phyloP scores from a whole-genome alignment of 2,329 filamentous ascomycete genomes.

The Gnomoniopsis smithogilvyi region DNA sequence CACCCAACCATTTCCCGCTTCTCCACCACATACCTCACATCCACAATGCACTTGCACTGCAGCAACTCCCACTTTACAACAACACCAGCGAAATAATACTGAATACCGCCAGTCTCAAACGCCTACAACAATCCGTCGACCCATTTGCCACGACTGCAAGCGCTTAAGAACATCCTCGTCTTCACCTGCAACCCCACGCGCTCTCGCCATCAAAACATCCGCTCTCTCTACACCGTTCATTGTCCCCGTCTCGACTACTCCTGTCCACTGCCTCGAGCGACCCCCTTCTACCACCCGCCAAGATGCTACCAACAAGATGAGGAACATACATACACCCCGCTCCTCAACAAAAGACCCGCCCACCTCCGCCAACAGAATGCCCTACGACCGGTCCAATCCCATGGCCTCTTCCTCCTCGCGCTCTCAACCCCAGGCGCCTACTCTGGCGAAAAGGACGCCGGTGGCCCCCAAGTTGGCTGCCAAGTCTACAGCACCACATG shows the following conservation, averaged over 20 bases:
- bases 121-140: background rate
- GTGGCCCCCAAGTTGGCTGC: conserved; percentile 51
- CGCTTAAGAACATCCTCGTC: too few relatives aligned
- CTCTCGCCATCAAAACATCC: too few relatives aligned
- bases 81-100: background rate
- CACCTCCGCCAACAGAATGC: conserved; percentile 14
- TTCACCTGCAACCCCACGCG: background rate
- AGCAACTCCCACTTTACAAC: background rate
- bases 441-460: conserved; percentile 56
- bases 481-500: background rate
- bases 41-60: background rate
- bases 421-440: conserved; percentile 63
- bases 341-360: conserved; percentile 14
- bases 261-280: background rate
- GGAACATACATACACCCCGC: conserved; percentile 21
- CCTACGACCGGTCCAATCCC: conserved; percentile 26
- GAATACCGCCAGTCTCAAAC: background rate
- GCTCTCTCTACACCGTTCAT: conserved; percentile 28
- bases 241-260: too few relatives aligned
- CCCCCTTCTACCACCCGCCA: conserved; percentile 6
- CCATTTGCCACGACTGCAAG: background rate
- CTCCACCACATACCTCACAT: background rate
- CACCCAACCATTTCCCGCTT: background rate
- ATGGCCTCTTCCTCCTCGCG: conserved; percentile 37
- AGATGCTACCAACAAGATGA: conserved; percentile 25